Percentiles rank a stretch among this genome's conserved stretches.
These are phyloP conservation scores for Glutinoglossum americanum DNA, from an alignment of 495 filamentous ascomycete genomes.

Conservation along the genomic window DNA sequence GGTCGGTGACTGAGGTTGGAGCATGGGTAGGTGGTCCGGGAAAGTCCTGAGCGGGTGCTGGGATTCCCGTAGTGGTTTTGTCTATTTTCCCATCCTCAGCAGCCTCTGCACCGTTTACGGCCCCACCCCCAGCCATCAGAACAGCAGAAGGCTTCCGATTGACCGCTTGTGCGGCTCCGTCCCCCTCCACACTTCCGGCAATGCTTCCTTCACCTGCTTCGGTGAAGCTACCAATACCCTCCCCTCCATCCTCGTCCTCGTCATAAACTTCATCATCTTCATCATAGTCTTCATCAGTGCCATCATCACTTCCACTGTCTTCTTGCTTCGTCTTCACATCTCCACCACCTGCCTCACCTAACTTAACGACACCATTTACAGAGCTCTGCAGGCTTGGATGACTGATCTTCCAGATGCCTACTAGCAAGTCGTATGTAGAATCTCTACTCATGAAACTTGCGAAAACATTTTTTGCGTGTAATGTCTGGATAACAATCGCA, in stretches of 20 bases:
- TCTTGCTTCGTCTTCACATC: constrained; percentile 82
- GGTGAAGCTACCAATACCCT: constrained; percentile 30
- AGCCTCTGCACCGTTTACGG: background rate
- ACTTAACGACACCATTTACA: constrained; percentile 63
- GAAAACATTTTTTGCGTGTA: constrained; percentile 89
- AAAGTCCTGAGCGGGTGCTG: constrained; percentile 35
- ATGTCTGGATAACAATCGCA: constrained; percentile 85
- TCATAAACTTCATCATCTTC: constrained; percentile 29
- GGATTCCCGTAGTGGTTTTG: constrained; percentile 6
- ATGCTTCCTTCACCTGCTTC: constrained; percentile 38
- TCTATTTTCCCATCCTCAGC: constrained; percentile 1
- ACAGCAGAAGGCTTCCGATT: constrained; percentile 47
- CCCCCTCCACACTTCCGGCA: constrained; percentile 32
- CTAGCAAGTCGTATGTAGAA: constrained; percentile 88
- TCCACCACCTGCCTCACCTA: constrained; percentile 45
- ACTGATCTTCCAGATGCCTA: constrained; percentile 94
- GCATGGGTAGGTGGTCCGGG: constrained; percentile 70
- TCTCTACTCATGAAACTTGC: constrained; percentile 87
- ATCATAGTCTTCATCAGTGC: constrained; percentile 39
- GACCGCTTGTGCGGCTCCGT: constrained; percentile 29
- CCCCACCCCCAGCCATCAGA: constrained; percentile 18
- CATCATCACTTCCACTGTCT: constrained; percentile 21
- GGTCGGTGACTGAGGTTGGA: constrained; percentile 66
- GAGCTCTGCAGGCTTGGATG: constrained; percentile 79
- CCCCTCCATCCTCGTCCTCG: constrained; percentile 32